Conservation (phyloP, 371 early-diverging fungal genomes). For the Rhizomucor pusillus region DNA sequence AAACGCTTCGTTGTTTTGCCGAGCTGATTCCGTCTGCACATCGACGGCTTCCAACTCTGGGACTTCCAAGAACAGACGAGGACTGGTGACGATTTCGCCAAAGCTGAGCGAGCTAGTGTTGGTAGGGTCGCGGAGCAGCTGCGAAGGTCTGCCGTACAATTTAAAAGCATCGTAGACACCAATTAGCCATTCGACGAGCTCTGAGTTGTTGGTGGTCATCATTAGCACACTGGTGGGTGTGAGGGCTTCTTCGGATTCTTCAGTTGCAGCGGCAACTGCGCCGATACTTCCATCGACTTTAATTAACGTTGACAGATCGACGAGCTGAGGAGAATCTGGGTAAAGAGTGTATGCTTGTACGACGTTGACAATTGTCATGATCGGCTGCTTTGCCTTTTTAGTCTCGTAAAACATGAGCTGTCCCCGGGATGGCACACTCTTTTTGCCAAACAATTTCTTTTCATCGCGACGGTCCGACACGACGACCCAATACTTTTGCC, state of each 20-base stretch:
- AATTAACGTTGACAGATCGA: conserved; percentile 36
- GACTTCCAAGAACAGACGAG: conserved; percentile 35
- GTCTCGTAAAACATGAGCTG: conserved; percentile 59
- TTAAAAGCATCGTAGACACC: conserved; percentile 49
- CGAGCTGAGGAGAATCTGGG: conserved; percentile 54
- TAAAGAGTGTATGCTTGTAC: conserved; percentile 74
- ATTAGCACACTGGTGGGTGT: conserved; percentile 29
- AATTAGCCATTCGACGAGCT: conserved; percentile 46
- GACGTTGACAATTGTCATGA: conserved; percentile 55
- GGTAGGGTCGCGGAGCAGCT: conserved; percentile 26
- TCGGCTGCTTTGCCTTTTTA: conserved; percentile 58
- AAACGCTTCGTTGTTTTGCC: conserved; percentile 29
- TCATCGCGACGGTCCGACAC: conserved; percentile 52
- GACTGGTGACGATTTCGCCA: conserved; percentile 20
- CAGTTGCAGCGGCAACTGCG: conserved; percentile 16
- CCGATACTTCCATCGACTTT: conserved; percentile 42
- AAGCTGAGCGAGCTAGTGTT: conserved; percentile 36
- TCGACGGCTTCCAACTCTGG: conserved; percentile 24
- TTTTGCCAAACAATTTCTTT: conserved; percentile 57
- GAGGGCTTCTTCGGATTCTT: conserved; percentile 8
- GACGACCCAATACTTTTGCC: conserved; percentile 62
- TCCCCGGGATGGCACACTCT: conserved; percentile 47
- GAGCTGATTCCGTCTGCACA: conserved; percentile 16
- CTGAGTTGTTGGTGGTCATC: conserved; percentile 40
- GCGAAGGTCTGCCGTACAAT: conserved; percentile 47